A percentile compares a stretch with the other conserved stretches of the same genome.
Evolutionary conservation across 2,329 filamentous ascomycete species (phyloP).

Genomic region (Fusarium udum): DNA sequence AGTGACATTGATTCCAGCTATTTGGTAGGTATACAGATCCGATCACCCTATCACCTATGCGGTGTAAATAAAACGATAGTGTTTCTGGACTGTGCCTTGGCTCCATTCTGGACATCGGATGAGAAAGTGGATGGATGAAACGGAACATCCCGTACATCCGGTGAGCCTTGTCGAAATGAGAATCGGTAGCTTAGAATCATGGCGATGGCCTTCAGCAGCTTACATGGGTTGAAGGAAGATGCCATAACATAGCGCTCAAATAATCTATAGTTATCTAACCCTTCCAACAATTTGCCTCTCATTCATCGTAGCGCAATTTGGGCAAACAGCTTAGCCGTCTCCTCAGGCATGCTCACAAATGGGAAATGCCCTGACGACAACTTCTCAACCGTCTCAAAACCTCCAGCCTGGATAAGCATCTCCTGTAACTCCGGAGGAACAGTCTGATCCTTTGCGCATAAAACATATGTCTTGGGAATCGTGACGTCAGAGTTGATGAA

Average conservation of each 20-base stretch:
- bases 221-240: rapidly evolving
- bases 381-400: not conserved
- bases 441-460: not conserved
- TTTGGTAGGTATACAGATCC: too few species aligned
- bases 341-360: not conserved
- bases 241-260: not conserved
- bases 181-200: rapidly evolving
- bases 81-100: not conserved
- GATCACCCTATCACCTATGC: not conserved
- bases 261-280: rapidly evolving
- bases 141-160: not conserved
- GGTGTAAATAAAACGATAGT: rapidly evolving
- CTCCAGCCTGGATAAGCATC: not conserved
- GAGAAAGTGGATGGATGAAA: not conserved
- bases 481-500: slow-evolving; percentile 1
- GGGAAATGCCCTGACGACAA: not conserved
- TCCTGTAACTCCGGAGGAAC: not conserved
- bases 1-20: not conserved
- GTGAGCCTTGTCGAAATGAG: rapidly evolving
- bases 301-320: slow-evolving; percentile 4
- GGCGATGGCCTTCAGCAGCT: not conserved
- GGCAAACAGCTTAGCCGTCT: not conserved
- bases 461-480: not conserved
- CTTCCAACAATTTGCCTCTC: rapidly evolving
- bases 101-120: not conserved